Base-by-base conservation (phyloP, 2,329 filamentous ascomycete genomes). In the Didymellaceae sp. region DNA sequence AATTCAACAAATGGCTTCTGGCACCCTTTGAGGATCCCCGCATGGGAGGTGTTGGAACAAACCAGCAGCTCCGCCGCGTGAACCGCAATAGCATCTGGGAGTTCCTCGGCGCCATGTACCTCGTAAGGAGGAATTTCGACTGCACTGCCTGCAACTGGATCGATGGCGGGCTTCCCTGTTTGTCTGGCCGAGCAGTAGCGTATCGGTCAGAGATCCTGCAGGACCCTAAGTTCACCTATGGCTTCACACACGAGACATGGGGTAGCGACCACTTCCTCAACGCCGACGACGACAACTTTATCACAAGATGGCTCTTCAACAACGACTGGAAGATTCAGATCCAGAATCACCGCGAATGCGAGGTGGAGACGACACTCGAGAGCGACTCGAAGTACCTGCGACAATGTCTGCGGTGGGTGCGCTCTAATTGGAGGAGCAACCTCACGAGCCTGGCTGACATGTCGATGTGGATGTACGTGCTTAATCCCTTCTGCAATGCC, bases 381-480 rank as follows among this genome's bases (percentile, higher is more conserved):
- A 89, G 93, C 71, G 88, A 92, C 70, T 79, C 82, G 48, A 95
- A 92, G 68, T 97, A 96, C 69, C 79, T 97, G 57, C 93, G 90
- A 70, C 93, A 97, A 75, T 97, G 93, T 75, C 85, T 93, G 37
- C 85, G 93, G 38, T 97, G 93, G 93, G 91, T 94, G 33, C 86
- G 93, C 67, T 97, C 92, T 80, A 97, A 97, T 76, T 97, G 93
- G 93, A 84, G 93, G 70, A 96, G 91, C 79, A 97, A 97, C 74
- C 87, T 91, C 75, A 97, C 91, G 43, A 97, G 91, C 74, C 81
- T 97, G 58, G 84, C 85, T 58, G 93, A 97, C 76, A 80, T 88
- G 70, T 84, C 91, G 68, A 90, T 97, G 67, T 91, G 89, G 86
- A 86, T 77, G 92, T 96, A 82, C 87, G 91, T 72, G 32, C 42